Evolutionary conservation across 2,329 filamentous ascomycete species (phyloP), one percentile per base, ranked within the genome.

Genomic region (Aspergillus transmontanensis): DNA sequence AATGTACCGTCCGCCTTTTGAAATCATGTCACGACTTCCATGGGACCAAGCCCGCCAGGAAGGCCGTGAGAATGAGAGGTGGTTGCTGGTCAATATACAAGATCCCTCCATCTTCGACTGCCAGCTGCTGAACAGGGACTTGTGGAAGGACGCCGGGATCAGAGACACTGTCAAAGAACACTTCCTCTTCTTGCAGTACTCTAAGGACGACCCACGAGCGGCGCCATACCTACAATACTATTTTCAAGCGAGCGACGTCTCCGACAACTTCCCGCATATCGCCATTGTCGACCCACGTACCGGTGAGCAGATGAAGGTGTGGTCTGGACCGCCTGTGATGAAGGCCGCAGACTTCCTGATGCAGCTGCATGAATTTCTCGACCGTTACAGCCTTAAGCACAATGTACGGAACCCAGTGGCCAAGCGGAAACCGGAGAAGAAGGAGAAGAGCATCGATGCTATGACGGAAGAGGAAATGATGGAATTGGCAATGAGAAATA

Each of bases 391-490:
- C 74, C 83, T 99, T 57, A 92, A 91, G 34, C 87, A 88, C 51
- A 90, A 92, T 72, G 94, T 90, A 75, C 96, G 96, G 81, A 99
- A 99, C 73, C 95, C 95, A 0, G 93, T 99, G 5, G 90, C 93
- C 28, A 90, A 88, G 75, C 83, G 90, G 59, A 92, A 92, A 76
- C 84, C 89, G 3, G 90, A 93, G 73, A 83, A 86, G 53, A 89
- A 90, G 73, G 84, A 87, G 58, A 84, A 91, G 60, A 92, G 94
- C 68, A 87, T 97, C 2, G 90, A 91, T 63, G 88, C 91, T 45
- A 94, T 99, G 90, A 97, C 93, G 0, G 95, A 99, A 75, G 94
- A 98, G 57, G 94, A 99, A 80, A 96, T 97, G 93, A 82, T 99
- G 69, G 91, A 97, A 77, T 89, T 97, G 86, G 95, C 95, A 0